Evolutionary conservation across 1,284 basidiomycete species (phyloP), one percentile per base, ranked within the genome.

Genomic region (Tetrapyrgos nigripes): DNA sequence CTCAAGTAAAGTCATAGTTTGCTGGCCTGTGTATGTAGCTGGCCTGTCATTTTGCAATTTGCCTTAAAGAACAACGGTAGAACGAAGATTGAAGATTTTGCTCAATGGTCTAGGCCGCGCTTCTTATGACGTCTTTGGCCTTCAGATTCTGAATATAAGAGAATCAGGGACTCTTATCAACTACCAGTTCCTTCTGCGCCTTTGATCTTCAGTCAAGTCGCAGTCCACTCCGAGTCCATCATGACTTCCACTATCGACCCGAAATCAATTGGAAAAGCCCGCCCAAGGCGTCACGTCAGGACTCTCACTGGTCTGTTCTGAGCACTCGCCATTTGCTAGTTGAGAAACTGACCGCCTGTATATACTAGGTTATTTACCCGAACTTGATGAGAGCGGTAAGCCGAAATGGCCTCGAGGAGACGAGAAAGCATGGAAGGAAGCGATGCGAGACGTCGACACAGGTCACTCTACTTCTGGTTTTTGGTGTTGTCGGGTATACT

Each of bases 361-460:
- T 48, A 23, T 55, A 43, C 62, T 37, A 92, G 91, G 89, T 21
- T 92, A 91, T 67, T 73, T 86, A 8, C 88, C 91, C 4, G 91
- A 93, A 68, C 84, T 84, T 43, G 92, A 93, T 62, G 85, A 82
- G 11, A 71, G 79, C 45, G 92, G 89, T 37, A 88, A 92, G 67
- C 90, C 93, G 69, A 89, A 89, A 71, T 95, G 93, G 92, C 93
- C 93, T 27, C 80, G 84, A 63, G 94, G 94, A 37, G 91, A 96
- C 43, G 92, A 95, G 71, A 76, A 81, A 59, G 82, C 83, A 1
- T 96, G 93, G 93, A 92, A 89, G 74, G 81, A 76, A 4, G 88
- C 85, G 1, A 80, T 87, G 69, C 80, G 87, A 55, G 76, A 71
- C 8, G 74, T 89, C 37, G 83, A 88, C 65, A 79, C 77, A 33